Evolutionary conservation across 2,329 filamentous ascomycete species (phyloP), one percentile per base, ranked within the genome.

Genomic region (Penicillium frequentans): DNA sequence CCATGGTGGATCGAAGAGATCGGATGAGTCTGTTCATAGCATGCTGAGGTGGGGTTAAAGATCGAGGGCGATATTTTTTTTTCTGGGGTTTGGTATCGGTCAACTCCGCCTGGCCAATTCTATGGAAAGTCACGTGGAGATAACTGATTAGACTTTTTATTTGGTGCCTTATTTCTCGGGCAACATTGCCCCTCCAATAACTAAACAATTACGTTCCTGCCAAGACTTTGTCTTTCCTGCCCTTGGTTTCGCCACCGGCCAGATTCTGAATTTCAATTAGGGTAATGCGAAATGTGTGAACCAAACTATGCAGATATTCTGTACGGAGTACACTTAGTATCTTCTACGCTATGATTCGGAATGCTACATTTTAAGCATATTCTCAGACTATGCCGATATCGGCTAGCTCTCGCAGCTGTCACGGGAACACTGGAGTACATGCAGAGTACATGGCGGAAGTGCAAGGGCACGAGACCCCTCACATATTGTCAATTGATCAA

Each of bases 1-100:
- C 80, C 85, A 89, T 90, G 71, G 76, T 79, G 74, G 79, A 75
- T 74, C 77, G 78, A 50, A 82, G 55, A 33, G 68, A 59, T 60
- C 69, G 73, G n/a, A 42, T 26, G 44, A 77, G 69, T 50, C 33
- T 50, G 33, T n/a, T 39, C 77, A 79, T 79, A 70, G 54, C 73
- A 75, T 74, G 56, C 50, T 65, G 55, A 49, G 47, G 50, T 54
- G 50, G 47, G 56, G 52, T 33, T 27, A 51, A 24, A 46, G 45
- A 55, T 57, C 21, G 29, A 50, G 47, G 44, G 48, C 8, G 16
- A 39, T 50, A 39, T 50, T 39, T 56, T 51, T 62, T 56, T 54
- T 51, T 53, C 42, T 48, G 44, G 54, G 49, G 45, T 55, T 53
- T 46, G 16, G n/a, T 19, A 46, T 53, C 50, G 43, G 50, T 39